Conservation (phyloP, 2,329 filamentous ascomycete species). For the Aspergillus pseudoterreus region DNA sequence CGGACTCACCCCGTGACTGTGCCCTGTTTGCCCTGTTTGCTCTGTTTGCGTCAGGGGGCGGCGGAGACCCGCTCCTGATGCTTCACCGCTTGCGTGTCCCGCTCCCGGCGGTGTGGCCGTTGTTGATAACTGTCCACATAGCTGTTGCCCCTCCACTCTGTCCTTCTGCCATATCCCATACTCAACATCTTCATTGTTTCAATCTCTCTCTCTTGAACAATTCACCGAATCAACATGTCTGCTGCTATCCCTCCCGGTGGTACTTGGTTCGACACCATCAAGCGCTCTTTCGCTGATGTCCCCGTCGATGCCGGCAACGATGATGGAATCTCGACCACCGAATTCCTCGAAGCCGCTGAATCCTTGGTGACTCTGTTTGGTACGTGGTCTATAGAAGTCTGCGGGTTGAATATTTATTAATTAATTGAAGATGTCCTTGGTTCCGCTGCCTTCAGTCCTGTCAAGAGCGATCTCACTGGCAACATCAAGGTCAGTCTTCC, state of each 20-base stretch:
- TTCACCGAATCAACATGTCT: constrained; percentile 10
- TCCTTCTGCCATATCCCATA: neutral
- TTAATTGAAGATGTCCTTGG: constrained; percentile 54
- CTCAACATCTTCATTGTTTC: constrained; percentile 6
- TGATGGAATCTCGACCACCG: constrained; percentile 73
- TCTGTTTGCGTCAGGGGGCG: constrained; percentile 9
- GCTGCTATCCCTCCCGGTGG: constrained; percentile 15
- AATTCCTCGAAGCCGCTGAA: constrained; percentile 91
- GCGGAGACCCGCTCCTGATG: constrained; percentile 13
- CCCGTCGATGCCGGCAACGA: constrained; percentile 68
- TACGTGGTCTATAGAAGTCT: constrained; percentile 36
- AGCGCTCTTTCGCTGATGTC: constrained; percentile 79
- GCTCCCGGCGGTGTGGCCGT: constrained; percentile 24
- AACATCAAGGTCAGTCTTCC: constrained; percentile 72
- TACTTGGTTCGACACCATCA: constrained; percentile 83
- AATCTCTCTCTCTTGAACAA: constrained; percentile 1
- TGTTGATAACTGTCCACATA: constrained; percentile 12
- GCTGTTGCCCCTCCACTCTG: constrained; percentile 1
- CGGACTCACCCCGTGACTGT: constrained; percentile 15
- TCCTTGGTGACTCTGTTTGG: constrained; percentile 83
- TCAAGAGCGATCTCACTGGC: constrained; percentile 85
- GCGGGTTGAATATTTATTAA: constrained; percentile 6
- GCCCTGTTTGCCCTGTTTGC: constrained; percentile 27
- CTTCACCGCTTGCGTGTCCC: constrained; percentile 27
- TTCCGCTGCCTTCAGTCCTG: constrained; percentile 75